Base-by-base conservation (phyloP, 345 rosid species). In the Eucalyptus viminalis region DNA sequence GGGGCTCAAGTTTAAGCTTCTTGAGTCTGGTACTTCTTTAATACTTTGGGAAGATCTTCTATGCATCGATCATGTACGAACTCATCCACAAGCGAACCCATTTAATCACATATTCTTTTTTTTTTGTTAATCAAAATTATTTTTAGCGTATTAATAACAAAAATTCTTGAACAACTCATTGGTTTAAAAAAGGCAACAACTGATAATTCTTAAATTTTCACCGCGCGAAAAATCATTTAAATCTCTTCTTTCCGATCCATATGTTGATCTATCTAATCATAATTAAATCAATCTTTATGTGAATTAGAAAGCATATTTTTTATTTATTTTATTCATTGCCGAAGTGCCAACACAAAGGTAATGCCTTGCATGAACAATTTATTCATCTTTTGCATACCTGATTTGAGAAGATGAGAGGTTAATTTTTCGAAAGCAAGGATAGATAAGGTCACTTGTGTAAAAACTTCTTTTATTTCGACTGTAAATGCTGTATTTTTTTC, bases 201-300 rank as follows among this genome's bases (percentile, higher is more conserved):
- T 9, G 3, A 14, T n/a, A 65, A n/a, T n/a, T 8, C 9, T n/a
- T n/a, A 65, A n/a, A 65, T 34, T 65, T 65, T 65, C 76, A n/a
- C 11, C 6, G 2, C 11, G 0, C 3, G 0, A 14, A 65, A 65
- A n/a, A 65, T n/a, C 72, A 14, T 29, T 65, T 1, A 9, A 65
- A 65, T 65, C 72, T 65, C 37, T 65, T 65, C 19, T n/a, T 65
- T 14, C 1, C 3, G 3, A 9, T 65, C 37, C 37, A n/a, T n/a
- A 31, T n/a, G 21, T 65, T 3, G 1, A 29, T 62, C 69, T 13
- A 14, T 65, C 72, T n/a, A n/a, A 65, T 65, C 37, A 65, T 65
- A 65, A 65, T 65, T 29, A 65, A 65, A 65, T 65, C 19, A n/a
- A 65, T 65, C 72, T 65, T 65, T n/a, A 65, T 14, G 31, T 65